phyloP scores from a whole-genome alignment of 2,329 filamentous ascomycete genomes.

The Fusarium ambrosium region DNA sequence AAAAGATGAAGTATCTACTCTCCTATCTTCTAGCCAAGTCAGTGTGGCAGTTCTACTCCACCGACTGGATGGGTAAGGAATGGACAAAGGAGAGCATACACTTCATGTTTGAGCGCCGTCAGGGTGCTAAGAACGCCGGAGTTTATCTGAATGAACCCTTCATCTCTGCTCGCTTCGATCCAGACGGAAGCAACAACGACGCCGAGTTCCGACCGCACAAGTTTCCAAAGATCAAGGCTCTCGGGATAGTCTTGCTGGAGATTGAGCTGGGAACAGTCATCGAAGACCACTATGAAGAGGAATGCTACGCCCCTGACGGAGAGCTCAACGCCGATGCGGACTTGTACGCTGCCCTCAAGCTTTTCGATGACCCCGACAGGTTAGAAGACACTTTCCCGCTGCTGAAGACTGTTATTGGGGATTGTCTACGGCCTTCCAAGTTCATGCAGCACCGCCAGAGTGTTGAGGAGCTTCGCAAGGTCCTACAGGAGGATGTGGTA shows the following conservation, averaged over 20 bases:
- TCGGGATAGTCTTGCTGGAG: not conserved
- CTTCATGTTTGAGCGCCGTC: not conserved
- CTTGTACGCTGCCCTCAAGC: not conserved
- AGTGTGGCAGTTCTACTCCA: not conserved
- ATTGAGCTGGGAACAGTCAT: not conserved
- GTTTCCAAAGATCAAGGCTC: not conserved
- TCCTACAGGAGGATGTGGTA: constrained; percentile 13
- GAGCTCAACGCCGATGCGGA: not conserved
- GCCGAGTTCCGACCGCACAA: not conserved
- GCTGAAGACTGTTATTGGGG: constrained; percentile 10
- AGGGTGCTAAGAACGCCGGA: not conserved
- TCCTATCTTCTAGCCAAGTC: not conserved
- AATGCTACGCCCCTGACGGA: not conserved
- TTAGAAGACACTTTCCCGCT: not conserved
- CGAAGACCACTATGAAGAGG: not conserved
- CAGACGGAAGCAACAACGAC: not conserved
- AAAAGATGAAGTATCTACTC: not conserved
- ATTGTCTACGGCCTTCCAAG: constrained; percentile 9
- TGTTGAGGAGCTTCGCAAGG: constrained; percentile 16
- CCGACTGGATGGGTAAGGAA: not conserved
- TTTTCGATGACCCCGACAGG: not conserved
- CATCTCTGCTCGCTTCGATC: not conserved
- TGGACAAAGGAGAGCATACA: not conserved
- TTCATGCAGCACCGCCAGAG: constrained; percentile 22
- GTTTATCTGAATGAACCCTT: not conserved